A percentile compares a stretch with the other conserved stretches of the same genome.
Evolutionary conservation across 441 rosid species (phyloP).

Genomic region (Euphorbia schlechtendalii): DNA sequence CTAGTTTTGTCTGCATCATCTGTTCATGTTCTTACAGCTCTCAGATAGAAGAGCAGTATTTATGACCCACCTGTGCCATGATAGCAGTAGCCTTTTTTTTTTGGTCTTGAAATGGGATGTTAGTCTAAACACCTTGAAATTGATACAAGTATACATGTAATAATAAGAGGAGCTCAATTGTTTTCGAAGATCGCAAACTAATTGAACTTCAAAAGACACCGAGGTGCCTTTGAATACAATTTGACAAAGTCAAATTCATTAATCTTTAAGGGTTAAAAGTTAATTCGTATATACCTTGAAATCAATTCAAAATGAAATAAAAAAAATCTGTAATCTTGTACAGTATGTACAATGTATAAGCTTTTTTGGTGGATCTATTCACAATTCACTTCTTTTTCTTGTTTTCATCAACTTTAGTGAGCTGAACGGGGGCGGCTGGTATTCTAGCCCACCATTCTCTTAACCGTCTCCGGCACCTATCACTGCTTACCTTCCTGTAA

Average conservation of each 20-base stretch:
- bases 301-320: not conserved
- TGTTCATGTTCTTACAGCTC: not conserved
- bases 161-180: too few species aligned
- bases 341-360: conserved; percentile 8
- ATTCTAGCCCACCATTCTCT: conserved; percentile 91
- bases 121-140: too few species aligned
- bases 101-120: too few species aligned
- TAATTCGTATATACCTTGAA: not conserved
- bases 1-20: too few species aligned
- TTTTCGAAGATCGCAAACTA: not conserved
- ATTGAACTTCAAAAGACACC: not conserved
- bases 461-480: conserved; percentile 52
- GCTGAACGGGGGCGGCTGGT: conserved; percentile 85
- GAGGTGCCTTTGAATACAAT: not conserved
- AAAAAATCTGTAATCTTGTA: not conserved
- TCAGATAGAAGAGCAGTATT: too few species aligned
- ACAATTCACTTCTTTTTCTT: conserved; percentile 59
- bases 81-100: too few species aligned
- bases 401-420: conserved; percentile 47
- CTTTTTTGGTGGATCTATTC: not conserved
- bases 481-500: conserved; percentile 65
- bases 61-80: too few species aligned
- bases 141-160: too few species aligned
- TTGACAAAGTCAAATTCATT: not conserved
- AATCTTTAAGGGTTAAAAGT: not conserved